A percentile compares a stretch with the other conserved stretches of the same genome.
Evolutionary conservation across 345 rosid genomes (phyloP).

Genomic region (Boechera divaricarpa): DNA sequence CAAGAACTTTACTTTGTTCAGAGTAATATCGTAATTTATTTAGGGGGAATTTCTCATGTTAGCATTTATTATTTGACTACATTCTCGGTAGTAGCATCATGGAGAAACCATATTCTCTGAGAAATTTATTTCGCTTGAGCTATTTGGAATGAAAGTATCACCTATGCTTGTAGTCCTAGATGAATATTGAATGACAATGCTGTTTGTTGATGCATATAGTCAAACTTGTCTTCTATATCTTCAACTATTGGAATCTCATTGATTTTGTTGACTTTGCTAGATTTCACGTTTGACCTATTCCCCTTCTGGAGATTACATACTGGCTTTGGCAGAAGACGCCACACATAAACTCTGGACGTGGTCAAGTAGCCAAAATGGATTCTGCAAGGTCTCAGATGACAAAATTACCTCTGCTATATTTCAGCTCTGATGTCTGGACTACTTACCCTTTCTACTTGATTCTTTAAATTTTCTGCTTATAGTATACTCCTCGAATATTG

Average conservation of each 20-base stretch:
- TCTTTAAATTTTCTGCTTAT: slow-evolving; percentile 14
- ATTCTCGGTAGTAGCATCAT: slow-evolving; percentile 7
- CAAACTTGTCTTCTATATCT: slow-evolving; percentile 20
- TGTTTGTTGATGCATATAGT: slow-evolving; percentile 22
- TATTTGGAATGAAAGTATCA: slow-evolving; percentile 10
- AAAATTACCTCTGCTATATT: slow-evolving; percentile 2
- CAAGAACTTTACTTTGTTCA: not conserved
- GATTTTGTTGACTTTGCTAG: slow-evolving; percentile 37
- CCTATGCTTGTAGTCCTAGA: slow-evolving; percentile 1
- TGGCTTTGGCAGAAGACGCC: slow-evolving; percentile 48
- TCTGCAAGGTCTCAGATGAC: slow-evolving; percentile 35
- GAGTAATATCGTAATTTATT: not conserved
- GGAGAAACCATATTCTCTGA: not conserved
- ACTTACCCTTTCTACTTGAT: slow-evolving; percentile 25
- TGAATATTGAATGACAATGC: not conserved
- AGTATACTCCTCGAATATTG: slow-evolving; percentile 27
- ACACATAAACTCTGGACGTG: slow-evolving; percentile 50
- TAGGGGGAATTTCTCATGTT: not conserved
- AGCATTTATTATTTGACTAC: slow-evolving; percentile 1
- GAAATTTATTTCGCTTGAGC: not conserved
- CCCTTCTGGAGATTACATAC: slow-evolving; percentile 47
- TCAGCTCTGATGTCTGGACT: slow-evolving; percentile 13
- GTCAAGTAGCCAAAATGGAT: slow-evolving; percentile 36
- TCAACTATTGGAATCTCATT: slow-evolving; percentile 17
- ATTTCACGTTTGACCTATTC: slow-evolving; percentile 43